A percentile compares a stretch with the other conserved stretches of the same genome.
Conservation (phyloP, 306 rosid species). For the Glycine soja region DNA sequence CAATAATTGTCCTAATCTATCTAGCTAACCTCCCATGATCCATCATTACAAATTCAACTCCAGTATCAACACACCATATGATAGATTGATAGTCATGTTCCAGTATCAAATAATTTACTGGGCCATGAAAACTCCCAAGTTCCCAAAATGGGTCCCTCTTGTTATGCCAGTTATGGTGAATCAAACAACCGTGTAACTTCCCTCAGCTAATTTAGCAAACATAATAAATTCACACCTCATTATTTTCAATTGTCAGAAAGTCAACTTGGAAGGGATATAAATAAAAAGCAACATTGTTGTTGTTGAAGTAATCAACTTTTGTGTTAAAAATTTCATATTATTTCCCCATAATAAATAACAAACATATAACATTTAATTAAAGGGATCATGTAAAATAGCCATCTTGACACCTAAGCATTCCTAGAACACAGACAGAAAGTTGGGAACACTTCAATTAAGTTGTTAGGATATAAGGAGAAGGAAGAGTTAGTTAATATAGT, state of each 20-base stretch:
- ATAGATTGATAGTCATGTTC: neutral
- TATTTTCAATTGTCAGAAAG: too few relatives aligned
- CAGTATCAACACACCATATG: neutral
- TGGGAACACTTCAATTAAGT: neutral
- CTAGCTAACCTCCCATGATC: neutral
- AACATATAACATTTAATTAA: too few relatives aligned
- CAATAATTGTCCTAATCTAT: conserved; percentile 1
- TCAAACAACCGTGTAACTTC: neutral
- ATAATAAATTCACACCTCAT: too few relatives aligned
- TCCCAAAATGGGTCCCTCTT: neutral
- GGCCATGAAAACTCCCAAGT: neutral
- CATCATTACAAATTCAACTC: conserved; percentile 15
- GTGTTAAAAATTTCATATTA: neutral
- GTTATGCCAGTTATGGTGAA: neutral
- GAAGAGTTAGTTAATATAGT: too few relatives aligned
- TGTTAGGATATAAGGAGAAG: too few relatives aligned
- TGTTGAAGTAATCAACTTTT: neutral
- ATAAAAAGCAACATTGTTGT: neutral
- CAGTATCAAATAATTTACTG: neutral
- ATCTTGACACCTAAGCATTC: neutral
- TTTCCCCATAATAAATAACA: too few relatives aligned
- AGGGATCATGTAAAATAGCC: neutral
- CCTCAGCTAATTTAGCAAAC: too few relatives aligned
- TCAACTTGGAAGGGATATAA: neutral
- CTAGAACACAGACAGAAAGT: neutral